phyloP scores from a whole-genome alignment of 1,139 yeast genomes.

The Suhomyces wounanorum region DNA sequence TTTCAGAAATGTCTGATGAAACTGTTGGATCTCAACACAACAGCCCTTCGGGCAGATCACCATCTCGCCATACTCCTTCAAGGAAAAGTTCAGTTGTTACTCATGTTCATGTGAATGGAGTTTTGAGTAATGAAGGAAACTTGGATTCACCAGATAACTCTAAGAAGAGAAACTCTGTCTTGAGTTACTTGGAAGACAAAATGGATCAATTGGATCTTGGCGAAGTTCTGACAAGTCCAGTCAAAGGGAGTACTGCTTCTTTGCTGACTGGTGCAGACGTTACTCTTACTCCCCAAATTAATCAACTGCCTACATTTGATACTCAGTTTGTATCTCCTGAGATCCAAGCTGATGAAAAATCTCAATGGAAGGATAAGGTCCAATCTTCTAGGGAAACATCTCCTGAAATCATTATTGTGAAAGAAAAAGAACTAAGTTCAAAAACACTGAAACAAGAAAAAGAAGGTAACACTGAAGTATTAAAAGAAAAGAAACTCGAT shows the following conservation, averaged over 20 bases:
- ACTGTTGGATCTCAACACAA: slow-evolving; percentile 12
- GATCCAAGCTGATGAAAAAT: slow-evolving; percentile 8
- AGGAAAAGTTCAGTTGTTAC: slow-evolving; percentile 49
- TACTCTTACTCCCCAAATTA: slow-evolving; percentile 32
- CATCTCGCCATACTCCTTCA: slow-evolving; percentile 21
- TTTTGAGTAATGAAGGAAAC: slow-evolving; percentile 36
- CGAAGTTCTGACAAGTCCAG: slow-evolving; percentile 29
- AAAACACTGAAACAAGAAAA: background rate
- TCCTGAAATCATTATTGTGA: background rate
- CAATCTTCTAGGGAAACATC: slow-evolving; percentile 6
- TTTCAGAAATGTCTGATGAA: slow-evolving; percentile 19
- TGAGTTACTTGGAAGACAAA: slow-evolving; percentile 49
- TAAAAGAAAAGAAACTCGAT: slow-evolving; percentile 9
- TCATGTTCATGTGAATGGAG: slow-evolving; percentile 51
- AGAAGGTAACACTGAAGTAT: slow-evolving; percentile 1
- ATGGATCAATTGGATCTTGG: slow-evolving; percentile 46
- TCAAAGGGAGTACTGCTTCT: slow-evolving; percentile 15
- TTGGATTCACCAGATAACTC: slow-evolving; percentile 24
- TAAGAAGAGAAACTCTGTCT: slow-evolving; percentile 44
- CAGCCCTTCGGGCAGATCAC: slow-evolving; percentile 14
- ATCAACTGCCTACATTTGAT: slow-evolving; percentile 34
- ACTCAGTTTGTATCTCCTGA: slow-evolving; percentile 21
- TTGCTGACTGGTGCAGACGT: slow-evolving; percentile 13
- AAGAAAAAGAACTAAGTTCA: slow-evolving; percentile 1
- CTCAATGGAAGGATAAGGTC: slow-evolving; percentile 10